phyloP scores from a whole-genome alignment of 164 flowering plant genomes.

The Nymphaea thermarum region DNA sequence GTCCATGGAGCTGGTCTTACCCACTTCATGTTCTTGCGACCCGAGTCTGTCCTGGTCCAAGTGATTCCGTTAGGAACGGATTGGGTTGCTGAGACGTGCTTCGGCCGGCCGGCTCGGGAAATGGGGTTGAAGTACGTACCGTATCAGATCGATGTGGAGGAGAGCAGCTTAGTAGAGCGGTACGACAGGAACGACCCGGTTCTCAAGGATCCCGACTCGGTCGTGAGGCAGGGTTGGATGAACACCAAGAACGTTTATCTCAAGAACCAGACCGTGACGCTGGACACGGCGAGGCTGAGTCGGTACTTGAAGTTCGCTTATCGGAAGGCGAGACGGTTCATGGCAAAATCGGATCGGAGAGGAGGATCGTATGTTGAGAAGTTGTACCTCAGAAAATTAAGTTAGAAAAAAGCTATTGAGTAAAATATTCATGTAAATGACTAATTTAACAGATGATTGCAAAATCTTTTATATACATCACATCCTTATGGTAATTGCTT shows the following conservation, averaged over 20 bases:
- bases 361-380: too few species aligned
- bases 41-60: slow-evolving; percentile 22
- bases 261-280: slow-evolving; percentile 34
- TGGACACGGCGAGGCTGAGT: slow-evolving; percentile 33
- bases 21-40: slow-evolving; percentile 24
- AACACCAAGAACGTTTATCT: slow-evolving; percentile 24
- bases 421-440: too few species aligned
- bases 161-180: slow-evolving; percentile 34
- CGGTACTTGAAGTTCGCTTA: slow-evolving; percentile 22
- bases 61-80: slow-evolving; percentile 31
- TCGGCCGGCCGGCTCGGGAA: slow-evolving; percentile 17
- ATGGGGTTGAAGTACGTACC: slow-evolving; percentile 26
- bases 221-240: slow-evolving; percentile 16
- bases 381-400: too few species aligned
- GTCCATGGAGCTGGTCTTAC: slow-evolving; percentile 46
- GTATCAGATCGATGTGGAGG: slow-evolving; percentile 23
- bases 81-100: slow-evolving; percentile 21
- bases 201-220: slow-evolving; percentile 22
- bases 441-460: too few species aligned
- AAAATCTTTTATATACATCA: too few species aligned
- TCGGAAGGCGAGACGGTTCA: slow-evolving; percentile 23
- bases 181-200: slow-evolving; percentile 27
- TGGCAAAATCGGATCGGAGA: slow-evolving; percentile 10
- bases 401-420: too few species aligned
- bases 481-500: too few species aligned